A percentile compares a stretch with the other conserved stretches of the same genome.
Conservation (phyloP, 192 early-diverging fungal species). For the Jimgerdemannia flammicorona region DNA sequence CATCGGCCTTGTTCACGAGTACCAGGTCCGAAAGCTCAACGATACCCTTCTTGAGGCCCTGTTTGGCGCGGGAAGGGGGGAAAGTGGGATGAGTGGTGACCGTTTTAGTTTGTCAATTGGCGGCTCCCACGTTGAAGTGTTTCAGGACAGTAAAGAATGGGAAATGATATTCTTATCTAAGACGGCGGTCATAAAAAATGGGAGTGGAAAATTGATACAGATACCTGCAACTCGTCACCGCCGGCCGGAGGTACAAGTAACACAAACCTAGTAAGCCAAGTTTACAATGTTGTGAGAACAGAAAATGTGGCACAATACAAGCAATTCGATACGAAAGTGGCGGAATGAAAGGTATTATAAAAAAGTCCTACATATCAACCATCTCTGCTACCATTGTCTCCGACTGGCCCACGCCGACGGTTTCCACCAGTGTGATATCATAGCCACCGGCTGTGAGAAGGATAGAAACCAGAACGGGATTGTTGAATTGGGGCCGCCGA, state of each 20-base stretch:
- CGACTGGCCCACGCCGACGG: conserved; percentile 84
- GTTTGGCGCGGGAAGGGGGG: not conserved
- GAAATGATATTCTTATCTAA: too few relatives aligned
- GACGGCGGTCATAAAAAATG: too few relatives aligned
- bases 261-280: conserved; percentile 47
- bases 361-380: conserved; percentile 64
- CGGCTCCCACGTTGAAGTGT: too few relatives aligned
- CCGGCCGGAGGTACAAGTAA: conserved; percentile 75
- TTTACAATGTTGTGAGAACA: not conserved
- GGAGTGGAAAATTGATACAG: too few relatives aligned
- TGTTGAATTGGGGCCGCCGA: too few relatives aligned
- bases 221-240: conserved; percentile 80
- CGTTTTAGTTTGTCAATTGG: too few relatives aligned
- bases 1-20: conserved; percentile 81
- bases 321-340: not conserved
- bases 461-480: not conserved
- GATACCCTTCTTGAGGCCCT: conserved; percentile 86
- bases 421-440: conserved; percentile 78
- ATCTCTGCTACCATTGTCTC: conserved; percentile 87
- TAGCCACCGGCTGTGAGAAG: conserved; percentile 62
- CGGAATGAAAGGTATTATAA: not conserved
- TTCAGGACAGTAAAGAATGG: too few relatives aligned
- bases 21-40: conserved; percentile 82
- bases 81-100: not conserved
- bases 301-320: not conserved